Conservation (phyloP, 805 yeast genomes). For the Candida yuanshanica region DNA sequence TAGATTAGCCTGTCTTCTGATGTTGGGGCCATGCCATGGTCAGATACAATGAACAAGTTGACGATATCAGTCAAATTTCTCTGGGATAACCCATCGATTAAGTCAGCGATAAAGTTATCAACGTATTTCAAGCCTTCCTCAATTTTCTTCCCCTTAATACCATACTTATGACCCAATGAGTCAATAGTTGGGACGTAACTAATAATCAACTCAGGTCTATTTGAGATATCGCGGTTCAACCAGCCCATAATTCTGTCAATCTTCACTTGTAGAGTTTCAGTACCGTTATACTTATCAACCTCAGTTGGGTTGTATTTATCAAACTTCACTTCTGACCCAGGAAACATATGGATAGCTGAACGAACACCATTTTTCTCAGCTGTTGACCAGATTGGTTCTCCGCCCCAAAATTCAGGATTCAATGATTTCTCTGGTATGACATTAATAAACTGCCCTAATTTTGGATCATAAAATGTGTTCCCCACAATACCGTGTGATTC, state of each 20-base stretch:
- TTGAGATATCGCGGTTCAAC: conserved; percentile 51
- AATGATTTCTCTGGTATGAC: conserved; percentile 48
- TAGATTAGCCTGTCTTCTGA: conserved; percentile 60
- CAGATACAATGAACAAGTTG: conserved; percentile 75
- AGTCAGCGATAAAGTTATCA: conserved; percentile 52
- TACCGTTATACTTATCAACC: conserved; percentile 56
- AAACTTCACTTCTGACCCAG: conserved; percentile 77
- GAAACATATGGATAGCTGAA: conserved; percentile 94
- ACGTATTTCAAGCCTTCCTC: conserved; percentile 52
- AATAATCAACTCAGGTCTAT: conserved; percentile 71
- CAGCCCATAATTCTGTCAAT: conserved; percentile 53
- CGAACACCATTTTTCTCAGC: conserved; percentile 55
- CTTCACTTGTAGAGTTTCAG: conserved; percentile 55
- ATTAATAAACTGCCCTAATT: conserved; percentile 51
- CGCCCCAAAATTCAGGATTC: conserved; percentile 75
- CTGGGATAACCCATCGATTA: conserved; percentile 40
- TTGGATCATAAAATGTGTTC: conserved; percentile 70
- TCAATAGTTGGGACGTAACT: conserved; percentile 81
- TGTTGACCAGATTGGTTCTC: conserved; percentile 85
- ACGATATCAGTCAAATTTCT: conserved; percentile 62
- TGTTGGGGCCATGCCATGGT: conserved; percentile 93
- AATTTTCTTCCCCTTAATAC: conserved; percentile 58
- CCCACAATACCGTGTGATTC: conserved; percentile 84
- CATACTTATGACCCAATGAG: conserved; percentile 67
- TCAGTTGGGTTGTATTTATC: conserved; percentile 40